Evolutionary conservation across 352 stramenopile species (phyloP).

Genomic region (Phytophthora aleatoria): DNA sequence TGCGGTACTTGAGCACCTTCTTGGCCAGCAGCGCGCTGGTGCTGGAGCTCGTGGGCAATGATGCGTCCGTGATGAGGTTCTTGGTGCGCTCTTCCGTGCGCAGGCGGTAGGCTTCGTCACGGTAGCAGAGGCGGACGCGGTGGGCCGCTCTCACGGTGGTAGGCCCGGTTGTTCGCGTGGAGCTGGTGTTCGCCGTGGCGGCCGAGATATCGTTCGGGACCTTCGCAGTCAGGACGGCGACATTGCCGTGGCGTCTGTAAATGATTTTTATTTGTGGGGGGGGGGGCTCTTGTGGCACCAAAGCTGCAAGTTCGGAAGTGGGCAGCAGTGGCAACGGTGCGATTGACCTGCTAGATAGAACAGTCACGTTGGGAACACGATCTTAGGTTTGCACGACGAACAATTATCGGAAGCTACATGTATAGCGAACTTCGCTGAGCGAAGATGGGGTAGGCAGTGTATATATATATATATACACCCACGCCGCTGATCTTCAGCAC

Average conservation of each 20-base stretch:
- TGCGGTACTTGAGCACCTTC: constrained; percentile 66
- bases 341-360: not conserved
- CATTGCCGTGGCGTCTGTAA: constrained; percentile 7
- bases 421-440: too few relatives aligned
- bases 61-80: constrained; percentile 39
- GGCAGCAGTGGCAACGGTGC: too few relatives aligned
- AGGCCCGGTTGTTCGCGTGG: not conserved
- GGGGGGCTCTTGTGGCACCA: not conserved
- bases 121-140: constrained; percentile 46
- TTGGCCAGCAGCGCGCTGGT: constrained; percentile 47
- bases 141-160: constrained; percentile 15
- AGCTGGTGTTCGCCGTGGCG: not conserved
- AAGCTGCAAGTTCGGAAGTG: constrained; percentile 24
- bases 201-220: not conserved
- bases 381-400: too few relatives aligned
- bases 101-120: constrained; percentile 46
- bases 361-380: not conserved
- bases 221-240: not conserved
- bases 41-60: constrained; percentile 29
- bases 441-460: too few relatives aligned
- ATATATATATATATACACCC: too few relatives aligned
- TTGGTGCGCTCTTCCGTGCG: constrained; percentile 37
- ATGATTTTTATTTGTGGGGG: not conserved
- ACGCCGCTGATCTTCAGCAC: not conserved
- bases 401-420: too few relatives aligned